Base-by-base conservation (phyloP, 345 rosid genomes). In the Bruguiera sexangula region DNA sequence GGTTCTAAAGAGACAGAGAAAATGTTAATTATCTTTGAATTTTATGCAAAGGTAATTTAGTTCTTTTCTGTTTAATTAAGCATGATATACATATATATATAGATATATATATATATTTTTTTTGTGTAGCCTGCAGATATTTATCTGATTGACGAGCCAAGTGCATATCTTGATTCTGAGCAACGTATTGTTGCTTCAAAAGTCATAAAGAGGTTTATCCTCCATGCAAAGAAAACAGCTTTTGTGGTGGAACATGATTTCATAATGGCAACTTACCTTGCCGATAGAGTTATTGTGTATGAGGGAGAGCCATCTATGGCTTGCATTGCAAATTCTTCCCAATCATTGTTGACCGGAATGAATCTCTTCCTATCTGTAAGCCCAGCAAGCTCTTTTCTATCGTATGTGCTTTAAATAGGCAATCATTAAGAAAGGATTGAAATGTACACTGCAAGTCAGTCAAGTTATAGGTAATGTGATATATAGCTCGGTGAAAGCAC, bases 131-230 rank as follows among this genome's bases (percentile, higher is more conserved):
- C 97, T 2, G 98, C 99, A 9, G 99, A 96, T 72, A 92, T 96
- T 67, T 96, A 96, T 80, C 80, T 96, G 71, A 96, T 96, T 32
- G 99, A 92, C 78, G 98, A 96, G 78, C 99, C 98, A n/a, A 92
- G 96, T 85, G 98, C 99, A 13, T 90, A 95, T 86, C 94, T 95
- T 29, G 99, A 96, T 67, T 96, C 98, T 3, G 99, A 96, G 93
- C 98, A 92, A 82, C 96, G 98, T 81, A 90, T 92, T 31, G 89
- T 90, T 78, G 99, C 99, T 68, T 90, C 97, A 26, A 92, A 92
- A 86, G 99, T 96, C 82, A 96, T 92, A 24, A 90, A 96, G 88
- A 85, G 98, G 79, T 96, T 92, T 76, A 92, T 96, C 72, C 93
- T 96, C 66, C 98, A 92, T 66, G 98, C 98, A 0, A 96, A 92